phyloP scores from a whole-genome alignment of 345 rosid species.

The Microthlaspi erraticum region DNA sequence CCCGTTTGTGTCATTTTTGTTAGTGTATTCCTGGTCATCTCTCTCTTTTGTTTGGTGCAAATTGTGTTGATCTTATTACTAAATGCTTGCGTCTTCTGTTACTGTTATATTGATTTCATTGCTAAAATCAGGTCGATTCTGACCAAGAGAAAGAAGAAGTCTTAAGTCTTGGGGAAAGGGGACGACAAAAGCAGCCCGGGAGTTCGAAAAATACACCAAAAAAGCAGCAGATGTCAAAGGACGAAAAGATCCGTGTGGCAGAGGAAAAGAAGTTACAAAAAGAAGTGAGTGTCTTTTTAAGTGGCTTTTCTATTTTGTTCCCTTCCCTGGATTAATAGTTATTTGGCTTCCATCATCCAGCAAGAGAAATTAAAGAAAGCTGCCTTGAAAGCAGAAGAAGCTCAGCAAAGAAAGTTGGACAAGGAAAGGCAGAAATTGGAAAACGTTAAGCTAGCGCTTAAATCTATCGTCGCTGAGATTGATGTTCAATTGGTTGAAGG shows the following conservation, averaged over 20 bases:
- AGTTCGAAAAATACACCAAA: conserved; percentile 47
- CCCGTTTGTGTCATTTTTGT: background rate
- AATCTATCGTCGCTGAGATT: conserved; percentile 75
- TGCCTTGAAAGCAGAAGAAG: conserved; percentile 81
- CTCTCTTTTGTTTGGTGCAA: background rate
- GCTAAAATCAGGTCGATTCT: conserved; percentile 53
- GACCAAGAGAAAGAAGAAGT: conserved; percentile 54
- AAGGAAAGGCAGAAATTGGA: conserved; percentile 76
- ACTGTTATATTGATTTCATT: conserved; percentile 6
- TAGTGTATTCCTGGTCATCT: background rate
- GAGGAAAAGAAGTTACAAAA: conserved; percentile 76
- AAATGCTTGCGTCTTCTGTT: background rate
- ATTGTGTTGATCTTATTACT: background rate
- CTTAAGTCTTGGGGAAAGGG: conserved; percentile 49
- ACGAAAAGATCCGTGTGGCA: conserved; percentile 55
- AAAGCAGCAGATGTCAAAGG: conserved; percentile 57
- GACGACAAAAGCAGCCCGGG: conserved; percentile 33
- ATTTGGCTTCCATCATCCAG: conserved; percentile 51
- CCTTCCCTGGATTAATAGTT: conserved; percentile 1
- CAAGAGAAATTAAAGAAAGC: conserved; percentile 81
- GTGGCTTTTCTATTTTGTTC: background rate
- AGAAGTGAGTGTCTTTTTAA: conserved; percentile 55
- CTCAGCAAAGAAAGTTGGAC: conserved; percentile 65
- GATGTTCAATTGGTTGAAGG: conserved; percentile 77
- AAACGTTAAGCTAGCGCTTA: conserved; percentile 70